Base-by-base conservation (phyloP, 805 yeast genomes). In the Nakazawaea populi region DNA sequence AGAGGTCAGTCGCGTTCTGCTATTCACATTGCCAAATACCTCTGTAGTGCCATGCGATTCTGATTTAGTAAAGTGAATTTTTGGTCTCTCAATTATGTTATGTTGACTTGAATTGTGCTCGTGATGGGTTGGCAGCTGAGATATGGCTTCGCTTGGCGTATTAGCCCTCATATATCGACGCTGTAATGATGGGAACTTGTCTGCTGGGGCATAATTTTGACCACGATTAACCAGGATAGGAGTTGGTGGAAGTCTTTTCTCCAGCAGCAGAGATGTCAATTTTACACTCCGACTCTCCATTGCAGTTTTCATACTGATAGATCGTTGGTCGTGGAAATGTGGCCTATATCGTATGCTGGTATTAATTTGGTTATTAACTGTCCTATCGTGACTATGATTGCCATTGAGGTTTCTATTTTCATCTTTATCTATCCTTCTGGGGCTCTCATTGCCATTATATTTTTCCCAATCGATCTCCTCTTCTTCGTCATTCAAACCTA, bases 401-500 rank as follows among this genome's bases (percentile, higher is more conserved):
- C 42, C 55, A 55, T 60, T 59, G 58, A 9, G 18, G 11, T 24
- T 5, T 5, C 39, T 14, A n/a, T 36, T 48, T 29, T 30, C 35
- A 18, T 6, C 28, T 11, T 42, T 11, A n/a, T 29, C 18, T 24
- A 14, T 10, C 12, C 6, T 18, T 34, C 9, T 18, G 12, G 12
- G 11, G 29, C 29, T 29, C 18, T 27, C 41, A 24, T 24, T n/a
- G 11, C 34, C 44, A 34, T 30, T 37, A 32, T 42, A 35, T 31
- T 38, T 47, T 18, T 32, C 30, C 49, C 51, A 48, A 11, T 48
- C 56, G 10, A 47, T 41, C 27, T 42, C 49, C 14, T 44, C 50
- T 14, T 65, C 70, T 9, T 60, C 65, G 28, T 68, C 71, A 14
- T 62, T 58, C 11, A 68, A 54, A 24, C 61, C 63, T 14, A 68